Percentiles rank a stretch among this genome's conserved stretches.
Conservation (phyloP, 192 early-diverging fungal species). For the Coemansia sp. region DNA sequence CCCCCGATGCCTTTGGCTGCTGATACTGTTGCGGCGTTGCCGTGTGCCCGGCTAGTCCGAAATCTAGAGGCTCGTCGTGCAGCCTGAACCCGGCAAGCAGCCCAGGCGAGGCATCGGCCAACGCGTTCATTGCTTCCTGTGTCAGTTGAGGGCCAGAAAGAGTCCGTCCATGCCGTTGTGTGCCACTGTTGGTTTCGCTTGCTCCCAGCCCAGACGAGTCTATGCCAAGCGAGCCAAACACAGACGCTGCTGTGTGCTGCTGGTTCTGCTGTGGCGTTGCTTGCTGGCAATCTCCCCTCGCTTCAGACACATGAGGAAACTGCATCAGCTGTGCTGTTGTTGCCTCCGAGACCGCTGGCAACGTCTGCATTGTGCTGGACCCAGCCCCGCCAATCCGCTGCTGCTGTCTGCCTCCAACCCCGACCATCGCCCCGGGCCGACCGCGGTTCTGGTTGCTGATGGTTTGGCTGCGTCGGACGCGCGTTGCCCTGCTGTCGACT, state of each 20-base stretch:
- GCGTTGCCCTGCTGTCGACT: background rate
- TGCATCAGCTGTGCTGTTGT: slow-evolving; percentile 1
- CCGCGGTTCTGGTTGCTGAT: slow-evolving; percentile 26
- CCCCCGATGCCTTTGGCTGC: background rate
- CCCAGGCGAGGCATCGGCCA: slow-evolving; percentile 15
- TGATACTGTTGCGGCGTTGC: slow-evolving; percentile 2
- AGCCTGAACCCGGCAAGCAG: slow-evolving; percentile 8
- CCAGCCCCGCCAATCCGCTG: background rate
- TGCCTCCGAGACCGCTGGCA: slow-evolving; percentile 28
- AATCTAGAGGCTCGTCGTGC: background rate
- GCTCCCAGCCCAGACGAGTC: background rate
- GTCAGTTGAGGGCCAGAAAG: slow-evolving; percentile 38
- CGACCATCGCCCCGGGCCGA: background rate
- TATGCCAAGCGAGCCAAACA: slow-evolving; percentile 1
- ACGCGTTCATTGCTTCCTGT: slow-evolving; percentile 29
- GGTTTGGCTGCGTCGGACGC: slow-evolving; percentile 35
- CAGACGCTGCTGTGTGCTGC: background rate
- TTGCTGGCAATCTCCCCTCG: background rate
- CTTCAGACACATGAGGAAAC: slow-evolving; percentile 9
- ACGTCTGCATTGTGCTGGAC: slow-evolving; percentile 2
- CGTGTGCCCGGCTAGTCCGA: slow-evolving; percentile 1
- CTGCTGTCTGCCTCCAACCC: background rate
- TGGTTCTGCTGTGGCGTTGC: background rate
- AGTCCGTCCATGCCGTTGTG: slow-evolving; percentile 25
- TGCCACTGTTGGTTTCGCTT: background rate